Percentiles rank a stretch among this genome's conserved stretches.
Conservation (phyloP, 2,329 filamentous ascomycete genomes). For the Colletotrichum sp. region DNA sequence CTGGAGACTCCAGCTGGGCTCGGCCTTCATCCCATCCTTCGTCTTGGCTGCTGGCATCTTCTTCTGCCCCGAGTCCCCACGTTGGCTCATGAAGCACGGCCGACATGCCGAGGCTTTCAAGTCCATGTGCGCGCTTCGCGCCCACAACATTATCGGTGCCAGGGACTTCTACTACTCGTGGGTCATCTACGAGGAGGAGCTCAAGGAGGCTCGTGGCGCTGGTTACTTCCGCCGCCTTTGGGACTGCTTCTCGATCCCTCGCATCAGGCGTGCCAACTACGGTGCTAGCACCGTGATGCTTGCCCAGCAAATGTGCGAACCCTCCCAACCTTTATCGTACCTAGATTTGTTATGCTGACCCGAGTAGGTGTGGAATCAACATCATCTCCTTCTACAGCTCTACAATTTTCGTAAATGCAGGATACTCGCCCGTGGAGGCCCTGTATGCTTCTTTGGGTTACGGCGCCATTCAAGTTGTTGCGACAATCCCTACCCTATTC, state of each 20-base stretch:
- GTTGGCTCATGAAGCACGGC: slow-evolving; percentile 57
- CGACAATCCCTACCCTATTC: slow-evolving; percentile 56
- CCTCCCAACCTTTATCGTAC: background rate
- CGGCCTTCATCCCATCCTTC: slow-evolving; percentile 59
- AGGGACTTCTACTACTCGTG: slow-evolving; percentile 49
- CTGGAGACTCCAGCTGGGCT: slow-evolving; percentile 68
- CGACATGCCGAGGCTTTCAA: slow-evolving; percentile 60
- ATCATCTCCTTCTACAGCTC: slow-evolving; percentile 79
- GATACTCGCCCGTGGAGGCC: slow-evolving; percentile 54
- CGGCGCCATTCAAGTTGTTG: slow-evolving; percentile 47
- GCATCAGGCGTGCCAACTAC: slow-evolving; percentile 72
- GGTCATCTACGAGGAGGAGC: slow-evolving; percentile 41
- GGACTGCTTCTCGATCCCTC: slow-evolving; percentile 71
- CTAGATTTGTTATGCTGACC: background rate
- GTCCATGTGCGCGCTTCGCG: slow-evolving; percentile 49
- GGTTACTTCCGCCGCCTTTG: slow-evolving; percentile 36
- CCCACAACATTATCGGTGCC: slow-evolving; percentile 29
- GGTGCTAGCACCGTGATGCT: slow-evolving; percentile 83
- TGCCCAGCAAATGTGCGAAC: slow-evolving; percentile 68
- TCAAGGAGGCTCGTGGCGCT: slow-evolving; percentile 29
- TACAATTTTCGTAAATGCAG: slow-evolving; percentile 66
- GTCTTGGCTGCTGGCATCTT: slow-evolving; percentile 61
- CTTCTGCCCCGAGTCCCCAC: slow-evolving; percentile 48
- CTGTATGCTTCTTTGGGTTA: slow-evolving; percentile 51
- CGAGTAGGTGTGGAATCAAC: slow-evolving; percentile 53